These are phyloP conservation scores for Didymella sp. DNA, from an alignment of 2,329 filamentous ascomycete species.

Conservation along the genomic window DNA sequence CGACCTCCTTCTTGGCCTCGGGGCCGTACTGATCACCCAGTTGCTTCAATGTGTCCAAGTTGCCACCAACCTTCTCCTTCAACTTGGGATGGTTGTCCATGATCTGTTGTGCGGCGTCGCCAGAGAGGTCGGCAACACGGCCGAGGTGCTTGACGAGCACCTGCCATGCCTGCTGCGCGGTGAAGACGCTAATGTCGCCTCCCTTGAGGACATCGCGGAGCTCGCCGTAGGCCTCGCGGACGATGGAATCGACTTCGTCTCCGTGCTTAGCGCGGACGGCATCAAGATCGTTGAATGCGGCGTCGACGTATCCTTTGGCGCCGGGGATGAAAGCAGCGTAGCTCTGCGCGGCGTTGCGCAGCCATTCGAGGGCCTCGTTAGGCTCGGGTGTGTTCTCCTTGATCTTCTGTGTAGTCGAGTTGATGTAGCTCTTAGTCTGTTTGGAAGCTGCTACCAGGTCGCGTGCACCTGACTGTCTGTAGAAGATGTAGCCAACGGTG, in stretches of 20 bases:
- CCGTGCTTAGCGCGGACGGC: constrained; percentile 70
- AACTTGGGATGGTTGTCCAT: constrained; percentile 75
- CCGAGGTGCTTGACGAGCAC: constrained; percentile 68
- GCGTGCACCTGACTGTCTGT: constrained; percentile 61
- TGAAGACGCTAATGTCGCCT: constrained; percentile 68
- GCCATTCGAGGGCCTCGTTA: constrained; percentile 70
- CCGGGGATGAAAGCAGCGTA: constrained; percentile 78
- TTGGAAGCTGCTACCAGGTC: constrained; percentile 58
- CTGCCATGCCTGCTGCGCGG: constrained; percentile 66
- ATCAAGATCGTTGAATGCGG: constrained; percentile 74
- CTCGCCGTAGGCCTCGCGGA: constrained; percentile 71
- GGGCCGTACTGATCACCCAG: constrained; percentile 74
- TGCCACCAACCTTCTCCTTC: constrained; percentile 74
- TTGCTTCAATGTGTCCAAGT: constrained; percentile 71
- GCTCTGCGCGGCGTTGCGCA: constrained; percentile 70
- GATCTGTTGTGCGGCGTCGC: constrained; percentile 68
- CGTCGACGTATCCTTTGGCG: constrained; percentile 71
- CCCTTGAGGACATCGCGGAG: constrained; percentile 67
- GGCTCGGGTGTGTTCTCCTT: constrained; percentile 69
- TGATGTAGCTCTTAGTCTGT: constrained; percentile 67
- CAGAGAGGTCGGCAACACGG: constrained; percentile 66
- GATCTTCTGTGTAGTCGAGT: constrained; percentile 65
- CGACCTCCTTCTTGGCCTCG: constrained; percentile 77
- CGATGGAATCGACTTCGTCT: constrained; percentile 72
- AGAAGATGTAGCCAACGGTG: constrained; percentile 59